Base-by-base conservation (phyloP, 78 protist genomes). In the Dictyostelium citrinum region DNA sequence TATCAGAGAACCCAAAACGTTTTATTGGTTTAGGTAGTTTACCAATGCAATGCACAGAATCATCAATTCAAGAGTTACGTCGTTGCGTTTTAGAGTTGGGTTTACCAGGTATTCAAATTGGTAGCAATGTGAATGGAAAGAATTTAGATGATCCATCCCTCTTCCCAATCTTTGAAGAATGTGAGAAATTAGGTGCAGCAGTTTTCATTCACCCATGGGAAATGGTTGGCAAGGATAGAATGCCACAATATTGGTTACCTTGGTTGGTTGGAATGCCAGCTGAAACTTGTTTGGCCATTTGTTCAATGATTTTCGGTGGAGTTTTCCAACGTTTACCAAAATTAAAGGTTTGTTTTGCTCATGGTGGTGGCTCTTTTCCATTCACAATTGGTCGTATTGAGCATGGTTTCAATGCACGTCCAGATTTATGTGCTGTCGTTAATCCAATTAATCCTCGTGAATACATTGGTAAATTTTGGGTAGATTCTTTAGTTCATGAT, bases 121-220 rank as follows among this genome's bases (percentile, higher is more conserved):
- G 98, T 8, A 67, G 98, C 8, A 98, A 97, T 80, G 68, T 98
- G 43, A 97, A 98, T 33, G 95, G 96, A 1, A 91, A 96, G 96
- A 96, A 95, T 43, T 84, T 98, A 31, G 96, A 95, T 81, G 98
- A 97, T 17, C 84, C 92, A 51, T 77, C 79, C 49, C 60, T 98
- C 10, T 97, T 88, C 45, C 98, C 99, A 22, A 43, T 98, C 20
- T 98, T 90, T 43, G 82, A 95, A 39, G 97, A 96, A 43, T 95
- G 96, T 3, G 97, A 85, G 84, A 82, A 58, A 75, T 31, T 91
- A 4, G 95, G 95, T 27, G 98, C 97, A 1, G 58, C 95, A 35
- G 68, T 98, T 1, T 96, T 98, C 51, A 96, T 98, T 7, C 99
- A 98, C 82, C 99, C 99, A n/a, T 98, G 99, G 99, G 98, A 98